Conservation (phyloP, 2,329 filamentous ascomycete species). For the Penicillium crustosum region DNA sequence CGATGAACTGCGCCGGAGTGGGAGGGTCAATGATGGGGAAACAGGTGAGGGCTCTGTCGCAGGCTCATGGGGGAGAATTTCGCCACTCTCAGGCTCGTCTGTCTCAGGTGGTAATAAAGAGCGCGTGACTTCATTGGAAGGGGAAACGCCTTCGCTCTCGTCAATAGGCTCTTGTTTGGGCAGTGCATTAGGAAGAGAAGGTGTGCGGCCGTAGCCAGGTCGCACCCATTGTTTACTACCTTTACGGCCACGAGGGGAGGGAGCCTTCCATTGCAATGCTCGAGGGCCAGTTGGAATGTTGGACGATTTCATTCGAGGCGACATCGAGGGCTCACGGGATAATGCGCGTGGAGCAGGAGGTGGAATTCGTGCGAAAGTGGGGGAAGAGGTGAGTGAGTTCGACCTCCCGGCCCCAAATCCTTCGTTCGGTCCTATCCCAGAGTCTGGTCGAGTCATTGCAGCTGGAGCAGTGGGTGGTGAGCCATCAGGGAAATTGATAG, state of each 20-base stretch:
- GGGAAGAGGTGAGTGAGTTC: conserved; percentile 25
- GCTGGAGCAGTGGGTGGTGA: conserved; percentile 41
- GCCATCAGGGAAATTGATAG: conserved; percentile 28
- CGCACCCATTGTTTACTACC: conserved; percentile 42
- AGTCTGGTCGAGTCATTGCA: conserved; percentile 34
- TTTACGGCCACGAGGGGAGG: conserved; percentile 36
- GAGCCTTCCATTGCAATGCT: conserved; percentile 35
- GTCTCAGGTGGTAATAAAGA: not conserved
- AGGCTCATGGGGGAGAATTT: conserved; percentile 4
- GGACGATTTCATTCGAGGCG: conserved; percentile 37
- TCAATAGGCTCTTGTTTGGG: conserved; percentile 37
- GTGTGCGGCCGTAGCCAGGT: conserved; percentile 34
- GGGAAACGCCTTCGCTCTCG: conserved; percentile 26
- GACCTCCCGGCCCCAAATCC: conserved; percentile 20
- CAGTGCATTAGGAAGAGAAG: conserved; percentile 18
- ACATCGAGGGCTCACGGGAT: conserved; percentile 38
- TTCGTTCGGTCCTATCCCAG: conserved; percentile 21
- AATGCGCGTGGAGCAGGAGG: conserved; percentile 28
- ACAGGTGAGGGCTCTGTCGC: conserved; percentile 9
- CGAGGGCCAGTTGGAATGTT: conserved; percentile 45
- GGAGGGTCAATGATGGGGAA: conserved; percentile 15
- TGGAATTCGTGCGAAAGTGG: conserved; percentile 26
- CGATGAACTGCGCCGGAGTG: conserved; percentile 16
- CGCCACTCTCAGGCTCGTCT: conserved; percentile 7
- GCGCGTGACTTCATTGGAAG: conserved; percentile 21